Conservation (phyloP, 148 eudicot genomes). For the Rhododendron ferrugineum region DNA sequence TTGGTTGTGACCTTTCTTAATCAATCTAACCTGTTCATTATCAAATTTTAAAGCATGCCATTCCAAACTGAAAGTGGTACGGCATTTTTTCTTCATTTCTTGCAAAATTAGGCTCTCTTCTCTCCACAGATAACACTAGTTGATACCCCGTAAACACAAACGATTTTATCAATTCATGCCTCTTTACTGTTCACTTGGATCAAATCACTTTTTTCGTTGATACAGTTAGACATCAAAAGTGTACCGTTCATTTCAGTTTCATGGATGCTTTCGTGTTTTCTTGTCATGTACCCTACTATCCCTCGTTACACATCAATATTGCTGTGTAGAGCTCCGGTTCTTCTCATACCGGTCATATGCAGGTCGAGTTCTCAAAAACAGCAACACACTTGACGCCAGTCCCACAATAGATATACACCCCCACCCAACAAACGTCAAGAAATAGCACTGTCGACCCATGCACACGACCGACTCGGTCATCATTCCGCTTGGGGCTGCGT, state of each 20-base stretch:
- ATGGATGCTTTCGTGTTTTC: no score
- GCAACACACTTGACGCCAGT: conserved; percentile 14
- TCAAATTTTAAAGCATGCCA: not conserved
- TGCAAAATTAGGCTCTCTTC: not conserved
- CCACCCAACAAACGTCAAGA: conserved; percentile 23
- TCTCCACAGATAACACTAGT: not conserved
- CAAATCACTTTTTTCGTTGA: not conserved
- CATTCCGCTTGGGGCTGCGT: not conserved
- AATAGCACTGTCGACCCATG: conserved; percentile 22
- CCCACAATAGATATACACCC: conserved; percentile 19
- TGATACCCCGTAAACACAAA: not conserved
- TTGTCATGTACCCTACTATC: no score
- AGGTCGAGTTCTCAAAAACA: conserved; percentile 17
- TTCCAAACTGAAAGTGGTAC: not conserved
- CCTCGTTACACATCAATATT: not conserved
- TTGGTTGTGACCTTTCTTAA: no score
- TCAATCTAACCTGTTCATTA: no score
- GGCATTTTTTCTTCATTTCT: not conserved
- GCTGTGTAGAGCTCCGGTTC: not conserved
- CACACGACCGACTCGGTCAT: conserved; percentile 10
- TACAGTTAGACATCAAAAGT: not conserved
- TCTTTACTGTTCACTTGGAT: not conserved
- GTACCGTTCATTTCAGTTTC: no score
- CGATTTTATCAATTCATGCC: not conserved
- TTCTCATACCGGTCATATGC: conserved; percentile 13